Evolutionary conservation across 2,329 filamentous ascomycete genomes (phyloP).

Genomic region (Ilyonectria destructans): DNA sequence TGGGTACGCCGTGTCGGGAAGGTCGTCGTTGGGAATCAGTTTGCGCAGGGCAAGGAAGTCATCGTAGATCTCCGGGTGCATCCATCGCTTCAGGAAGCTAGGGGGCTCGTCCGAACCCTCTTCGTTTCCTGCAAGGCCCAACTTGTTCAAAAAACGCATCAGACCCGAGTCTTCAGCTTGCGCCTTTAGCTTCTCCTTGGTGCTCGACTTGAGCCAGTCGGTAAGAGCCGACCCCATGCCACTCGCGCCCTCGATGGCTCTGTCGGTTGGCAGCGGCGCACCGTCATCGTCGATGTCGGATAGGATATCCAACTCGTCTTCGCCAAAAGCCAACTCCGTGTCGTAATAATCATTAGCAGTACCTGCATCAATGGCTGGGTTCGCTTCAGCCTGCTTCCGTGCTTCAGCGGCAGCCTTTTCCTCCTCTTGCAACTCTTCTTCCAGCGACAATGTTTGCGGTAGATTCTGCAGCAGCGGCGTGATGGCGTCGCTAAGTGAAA

Average conservation of each 20-base stretch:
- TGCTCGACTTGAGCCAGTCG: slow-evolving; percentile 57
- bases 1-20: slow-evolving; percentile 63
- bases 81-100: slow-evolving; percentile 77
- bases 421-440: slow-evolving; percentile 63
- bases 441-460: slow-evolving; percentile 78
- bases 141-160: slow-evolving; percentile 46
- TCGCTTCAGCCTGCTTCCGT: slow-evolving; percentile 43
- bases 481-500: slow-evolving; percentile 81
- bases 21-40: slow-evolving; percentile 74
- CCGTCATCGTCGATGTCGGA: slow-evolving; percentile 51
- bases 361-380: slow-evolving; percentile 37
- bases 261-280: slow-evolving; percentile 44
- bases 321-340: slow-evolving; percentile 54
- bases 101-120: slow-evolving; percentile 51
- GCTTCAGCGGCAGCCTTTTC: slow-evolving; percentile 65
- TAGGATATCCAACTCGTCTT: slow-evolving; percentile 48
- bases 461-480: slow-evolving; percentile 84
- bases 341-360: slow-evolving; percentile 57
- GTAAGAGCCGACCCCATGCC: slow-evolving; percentile 52
- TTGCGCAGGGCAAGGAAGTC: slow-evolving; percentile 81
- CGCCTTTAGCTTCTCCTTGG: slow-evolving; percentile 52
- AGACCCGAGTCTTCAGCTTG: slow-evolving; percentile 49
- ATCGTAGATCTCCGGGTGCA: slow-evolving; percentile 84
- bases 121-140: slow-evolving; percentile 48
- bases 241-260: slow-evolving; percentile 59